Evolutionary conservation across 768 basidiomycete genomes (phyloP), one percentile per base, ranked within the genome.

Genomic region (Termitomyces sp.): DNA sequence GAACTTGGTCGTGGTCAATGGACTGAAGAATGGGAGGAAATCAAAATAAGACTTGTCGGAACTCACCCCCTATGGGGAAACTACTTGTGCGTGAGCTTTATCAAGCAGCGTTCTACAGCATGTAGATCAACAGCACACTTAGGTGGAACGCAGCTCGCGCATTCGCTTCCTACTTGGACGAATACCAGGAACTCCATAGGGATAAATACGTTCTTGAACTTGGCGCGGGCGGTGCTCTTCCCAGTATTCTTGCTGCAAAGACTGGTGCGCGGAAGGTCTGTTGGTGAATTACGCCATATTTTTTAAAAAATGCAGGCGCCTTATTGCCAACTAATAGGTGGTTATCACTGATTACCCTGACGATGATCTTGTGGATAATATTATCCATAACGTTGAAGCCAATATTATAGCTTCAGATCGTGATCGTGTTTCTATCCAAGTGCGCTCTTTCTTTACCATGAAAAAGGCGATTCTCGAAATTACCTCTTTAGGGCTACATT

Each of bases 311-410:
- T 40, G 13, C 3, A 9, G 41, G 44, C 12, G 20, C 8, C 9
- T 43, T n/a, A 47, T 30, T 18, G 12, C 10, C 33, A 14, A 14
- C 5, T 46, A 30, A 13, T 64, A 93, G 91, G 86, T 88, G 2
- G 82, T 97, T 3, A 72, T 95, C 50, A 97, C 97, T 0, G 97
- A 99, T 71, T 98, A 98, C 69, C 96, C 96, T 0, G 96, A 98
- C 62, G 66, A 75, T 2, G 69, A 77, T 12, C 80, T 98, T 32
- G 70, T 98, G 28, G 77, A 87, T 2, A 98, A 98, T 69, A 78
- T 98, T 33, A 67, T 71, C 5, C 69, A 80, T 54, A 98, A 98
- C 67, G 81, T 91, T 0, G 67, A 73, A 4, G 62, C 68, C 14
- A 97, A 97, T 66, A 55, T 87, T 3, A 63, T 41, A 0, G 69